phyloP scores from a whole-genome alignment of 371 early-diverging fungal species.

The Dentiscutata heterogama region DNA sequence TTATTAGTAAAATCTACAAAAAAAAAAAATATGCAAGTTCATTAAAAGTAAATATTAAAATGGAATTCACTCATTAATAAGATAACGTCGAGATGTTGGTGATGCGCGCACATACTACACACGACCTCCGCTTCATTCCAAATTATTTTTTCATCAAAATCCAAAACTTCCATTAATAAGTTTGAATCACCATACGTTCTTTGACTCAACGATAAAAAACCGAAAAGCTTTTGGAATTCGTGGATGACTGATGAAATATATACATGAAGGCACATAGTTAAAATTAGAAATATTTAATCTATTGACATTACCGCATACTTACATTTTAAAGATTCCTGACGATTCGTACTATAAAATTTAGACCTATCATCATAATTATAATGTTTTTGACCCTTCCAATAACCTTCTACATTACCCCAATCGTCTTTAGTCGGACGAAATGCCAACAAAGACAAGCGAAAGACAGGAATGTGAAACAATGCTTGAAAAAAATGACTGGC shows the following conservation, averaged over 20 bases:
- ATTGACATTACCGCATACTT: not conserved
- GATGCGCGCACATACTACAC: not conserved
- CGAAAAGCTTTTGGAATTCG: conserved; percentile 45
- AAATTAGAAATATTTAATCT: not conserved
- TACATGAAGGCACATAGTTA: not conserved
- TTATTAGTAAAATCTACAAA: not conserved
- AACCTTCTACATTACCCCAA: conserved; percentile 41
- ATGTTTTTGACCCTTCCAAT: conserved; percentile 40
- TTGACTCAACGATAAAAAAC: conserved; percentile 29
- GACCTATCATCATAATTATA: not conserved
- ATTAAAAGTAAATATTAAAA: too few species aligned
- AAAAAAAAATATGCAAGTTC: not conserved
- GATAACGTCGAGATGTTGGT: too few species aligned
- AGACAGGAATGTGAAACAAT: conserved; percentile 43
- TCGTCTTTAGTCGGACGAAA: conserved; percentile 36
- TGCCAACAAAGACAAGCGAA: conserved; percentile 30
- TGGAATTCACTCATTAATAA: too few species aligned
- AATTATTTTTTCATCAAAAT: conserved; percentile 10
- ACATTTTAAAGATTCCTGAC: not conserved
- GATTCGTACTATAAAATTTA: not conserved
- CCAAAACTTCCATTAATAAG: conserved; percentile 8
- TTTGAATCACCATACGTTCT: conserved; percentile 27
- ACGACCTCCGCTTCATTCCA: not conserved
- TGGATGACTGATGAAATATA: conserved; percentile 35
- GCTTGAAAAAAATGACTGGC: conserved; percentile 39